phyloP scores from a whole-genome alignment of 495 filamentous ascomycete genomes.

The Podospora fimiseda region DNA sequence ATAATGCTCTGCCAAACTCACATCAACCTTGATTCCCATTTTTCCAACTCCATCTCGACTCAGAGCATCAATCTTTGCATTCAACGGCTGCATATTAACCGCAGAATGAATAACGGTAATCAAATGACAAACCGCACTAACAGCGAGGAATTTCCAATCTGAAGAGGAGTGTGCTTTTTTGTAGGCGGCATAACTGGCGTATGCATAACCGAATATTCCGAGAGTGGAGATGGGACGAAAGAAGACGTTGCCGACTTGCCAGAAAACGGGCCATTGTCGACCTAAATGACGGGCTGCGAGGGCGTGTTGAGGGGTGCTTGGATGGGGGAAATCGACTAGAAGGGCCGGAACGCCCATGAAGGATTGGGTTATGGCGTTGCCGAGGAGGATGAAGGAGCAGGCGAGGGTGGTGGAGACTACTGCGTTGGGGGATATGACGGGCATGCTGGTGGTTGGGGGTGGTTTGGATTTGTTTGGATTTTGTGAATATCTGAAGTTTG shows the following conservation, averaged over 20 bases:
- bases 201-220: conserved; percentile 41
- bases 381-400: conserved; percentile 41
- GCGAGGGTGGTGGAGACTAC: conserved; percentile 34
- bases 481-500: too few species aligned
- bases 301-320: conserved; percentile 32
- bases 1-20: conserved; percentile 30
- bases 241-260: conserved; percentile 42
- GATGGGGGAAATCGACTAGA: conserved; percentile 40
- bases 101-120: conserved; percentile 42
- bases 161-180: too few species aligned
- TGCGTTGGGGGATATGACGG: conserved; percentile 16
- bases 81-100: conserved; percentile 46
- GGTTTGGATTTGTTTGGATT: neutral
- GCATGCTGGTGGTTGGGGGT: conserved; percentile 2
- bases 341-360: conserved; percentile 46
- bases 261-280: conserved; percentile 43
- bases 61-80: conserved; percentile 39
- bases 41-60: conserved; percentile 6
- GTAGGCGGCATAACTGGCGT: conserved; percentile 27
- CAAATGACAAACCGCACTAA: conserved; percentile 36
- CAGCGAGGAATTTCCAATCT: conserved; percentile 37
- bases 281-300: conserved; percentile 36
- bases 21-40: conserved; percentile 24
- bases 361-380: conserved; percentile 48
- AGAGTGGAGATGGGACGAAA: conserved; percentile 45